Evolutionary conservation across 208 protist species (phyloP).

Genomic region (Trypanosoma conorhini): DNA sequence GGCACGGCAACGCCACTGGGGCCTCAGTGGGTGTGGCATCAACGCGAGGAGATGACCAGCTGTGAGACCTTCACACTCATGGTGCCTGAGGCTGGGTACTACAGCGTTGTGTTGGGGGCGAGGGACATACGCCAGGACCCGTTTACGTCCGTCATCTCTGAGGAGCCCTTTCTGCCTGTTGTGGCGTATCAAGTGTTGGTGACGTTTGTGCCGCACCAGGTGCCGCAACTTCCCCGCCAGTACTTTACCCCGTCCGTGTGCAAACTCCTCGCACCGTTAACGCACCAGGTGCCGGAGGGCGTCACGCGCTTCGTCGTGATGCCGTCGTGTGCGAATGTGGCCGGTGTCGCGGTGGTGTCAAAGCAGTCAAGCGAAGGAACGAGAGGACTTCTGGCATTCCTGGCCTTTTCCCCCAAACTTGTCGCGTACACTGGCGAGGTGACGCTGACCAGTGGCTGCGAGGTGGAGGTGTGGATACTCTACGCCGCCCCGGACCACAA

Average conservation of each 20-base stretch:
- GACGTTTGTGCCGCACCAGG: constrained; percentile 59
- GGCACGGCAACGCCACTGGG: constrained; percentile 33
- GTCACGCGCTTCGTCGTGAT: constrained; percentile 60
- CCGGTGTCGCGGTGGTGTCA: constrained; percentile 62
- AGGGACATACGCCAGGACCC: constrained; percentile 66
- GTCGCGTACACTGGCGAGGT: constrained; percentile 54
- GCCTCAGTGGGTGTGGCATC: constrained; percentile 82
- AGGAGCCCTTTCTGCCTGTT: constrained; percentile 57
- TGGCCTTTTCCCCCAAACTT: constrained; percentile 41
- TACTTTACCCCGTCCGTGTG: constrained; percentile 68
- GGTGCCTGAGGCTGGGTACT: constrained; percentile 72
- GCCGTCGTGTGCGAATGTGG: constrained; percentile 83
- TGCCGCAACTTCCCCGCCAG: constrained; percentile 70
- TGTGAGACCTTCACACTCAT: constrained; percentile 82
- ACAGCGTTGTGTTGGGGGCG: constrained; percentile 70
- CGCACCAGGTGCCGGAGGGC: constrained; percentile 46
- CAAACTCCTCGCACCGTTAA: constrained; percentile 69
- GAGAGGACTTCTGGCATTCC: constrained; percentile 52
- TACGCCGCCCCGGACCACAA: constrained; percentile 80
- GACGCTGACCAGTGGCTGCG: constrained; percentile 36
- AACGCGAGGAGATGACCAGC: constrained; percentile 57
- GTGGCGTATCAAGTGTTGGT: constrained; percentile 74
- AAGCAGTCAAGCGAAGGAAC: constrained; percentile 1
- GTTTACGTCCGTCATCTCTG: constrained; percentile 52
- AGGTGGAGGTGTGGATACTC: constrained; percentile 80